A percentile compares a stretch with the other conserved stretches of the same genome.
Evolutionary conservation across 1,139 yeast species (phyloP).

Genomic region (Taphrina communis): DNA sequence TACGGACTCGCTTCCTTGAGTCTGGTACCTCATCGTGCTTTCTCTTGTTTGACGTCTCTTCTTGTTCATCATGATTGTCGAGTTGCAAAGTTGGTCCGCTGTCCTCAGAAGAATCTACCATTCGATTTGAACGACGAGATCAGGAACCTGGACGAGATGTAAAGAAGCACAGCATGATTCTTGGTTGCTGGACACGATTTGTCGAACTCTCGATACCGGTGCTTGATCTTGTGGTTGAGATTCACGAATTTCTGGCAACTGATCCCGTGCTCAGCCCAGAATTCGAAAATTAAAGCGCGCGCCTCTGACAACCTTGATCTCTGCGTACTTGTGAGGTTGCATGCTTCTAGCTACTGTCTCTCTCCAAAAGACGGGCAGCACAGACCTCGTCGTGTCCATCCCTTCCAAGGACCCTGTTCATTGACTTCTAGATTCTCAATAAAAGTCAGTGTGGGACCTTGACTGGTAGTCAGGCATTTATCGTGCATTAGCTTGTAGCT

Average conservation of each 20-base stretch:
- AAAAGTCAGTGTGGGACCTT: not conserved
- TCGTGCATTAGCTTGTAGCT: not conserved
- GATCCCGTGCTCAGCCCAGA: not conserved
- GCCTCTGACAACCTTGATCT: too few relatives aligned
- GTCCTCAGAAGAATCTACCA: not conserved
- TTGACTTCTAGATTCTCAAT: too few relatives aligned
- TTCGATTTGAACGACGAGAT: not conserved
- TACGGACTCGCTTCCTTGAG: conserved; percentile 8
- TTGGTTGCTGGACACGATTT: too few relatives aligned
- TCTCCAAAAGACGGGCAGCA: too few relatives aligned
- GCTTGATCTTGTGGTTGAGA: not conserved
- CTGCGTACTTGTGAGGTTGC: too few relatives aligned
- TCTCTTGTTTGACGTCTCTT: not conserved
- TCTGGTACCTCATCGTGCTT: not conserved
- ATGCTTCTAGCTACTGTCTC: too few relatives aligned
- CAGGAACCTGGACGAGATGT: not conserved
- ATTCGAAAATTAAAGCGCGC: too few relatives aligned
- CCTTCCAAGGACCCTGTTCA: too few relatives aligned
- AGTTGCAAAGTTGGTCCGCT: not conserved
- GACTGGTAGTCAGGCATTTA: not conserved
- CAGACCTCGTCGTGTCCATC: too few relatives aligned
- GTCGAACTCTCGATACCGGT: too few relatives aligned
- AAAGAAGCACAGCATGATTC: too few relatives aligned
- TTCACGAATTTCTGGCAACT: conserved; percentile 8
- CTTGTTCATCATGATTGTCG: not conserved